Base-by-base conservation (phyloP, 257 asterid genomes). In the Forsythia suspensa region DNA sequence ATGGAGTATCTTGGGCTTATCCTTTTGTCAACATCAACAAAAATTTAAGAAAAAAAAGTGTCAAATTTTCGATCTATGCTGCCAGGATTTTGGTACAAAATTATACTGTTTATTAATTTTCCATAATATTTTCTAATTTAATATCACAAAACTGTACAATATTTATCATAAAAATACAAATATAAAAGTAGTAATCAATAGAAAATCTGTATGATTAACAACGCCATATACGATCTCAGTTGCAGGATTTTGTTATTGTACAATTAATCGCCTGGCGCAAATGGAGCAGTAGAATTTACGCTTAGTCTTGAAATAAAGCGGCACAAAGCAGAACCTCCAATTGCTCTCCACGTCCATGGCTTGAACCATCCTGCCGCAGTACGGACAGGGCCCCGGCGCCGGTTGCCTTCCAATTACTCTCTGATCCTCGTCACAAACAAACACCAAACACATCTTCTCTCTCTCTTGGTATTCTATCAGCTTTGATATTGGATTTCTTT, bases 381-480 rank as follows among this genome's bases (percentile, higher is more conserved):
- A 92, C 0, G 97, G 98, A 46, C 98, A 92, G 18, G 93, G 87
- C 4, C 98, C 98, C 20, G 92, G 88, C 29, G 98, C 97, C 71
- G 83, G 79, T 80, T 90, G 95, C 82, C 97, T 78, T 8, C 92
- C 95, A 76, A 87, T 44, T 76, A 90, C 97, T 85, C 87, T 82
- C 91, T 92, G 95, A 13, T 92, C 97, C 80, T 91, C 94, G 78
- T 94, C 97, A 80, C 98, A 94, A 20, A 92, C 97, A 75, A 91
- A 92, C 51, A 91, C 92, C 85, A 92, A 75, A 80, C 95, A 92
- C 98, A 94, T 92, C 83, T 72, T 75, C 72, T 20, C 42, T 48
- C 12, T 40, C 18, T n/a, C 4, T 72, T 10, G 65, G 40, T 41
- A 46, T 20, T 52, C 44, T 78, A 36, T 39, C n/a, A 70, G 44